Evolutionary conservation across 2,329 filamentous ascomycete species (phyloP).

Genomic region (Corynespora cassiicola): DNA sequence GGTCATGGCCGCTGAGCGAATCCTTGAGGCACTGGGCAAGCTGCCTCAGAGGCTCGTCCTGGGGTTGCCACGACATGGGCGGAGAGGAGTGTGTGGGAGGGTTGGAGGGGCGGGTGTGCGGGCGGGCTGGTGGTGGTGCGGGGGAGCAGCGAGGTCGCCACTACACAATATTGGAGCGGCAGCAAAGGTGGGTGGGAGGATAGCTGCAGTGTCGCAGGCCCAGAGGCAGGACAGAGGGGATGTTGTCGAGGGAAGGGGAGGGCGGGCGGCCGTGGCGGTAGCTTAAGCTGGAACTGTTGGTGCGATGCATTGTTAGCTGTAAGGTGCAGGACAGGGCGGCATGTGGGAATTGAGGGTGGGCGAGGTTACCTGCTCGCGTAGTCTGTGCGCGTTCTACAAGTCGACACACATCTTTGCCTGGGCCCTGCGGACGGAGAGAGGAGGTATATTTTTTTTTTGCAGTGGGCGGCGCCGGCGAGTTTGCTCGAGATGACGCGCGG

Average conservation of each 20-base stretch:
- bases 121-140: constrained; percentile 2
- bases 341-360: constrained; percentile 26
- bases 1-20: constrained; percentile 85
- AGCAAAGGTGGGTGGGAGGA: constrained; percentile 9
- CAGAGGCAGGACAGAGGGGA: too few species aligned
- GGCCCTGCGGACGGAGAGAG: constrained; percentile 15
- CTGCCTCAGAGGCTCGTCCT: constrained; percentile 85
- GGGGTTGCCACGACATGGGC: constrained; percentile 91
- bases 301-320: constrained; percentile 40
- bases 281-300: constrained; percentile 37
- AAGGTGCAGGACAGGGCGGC: constrained; percentile 21
- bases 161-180: constrained; percentile 6
- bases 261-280: constrained; percentile 25
- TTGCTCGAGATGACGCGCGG: constrained; percentile 41
- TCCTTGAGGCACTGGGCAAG: constrained; percentile 88
- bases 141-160: background rate
- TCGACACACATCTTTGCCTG: constrained; percentile 34
- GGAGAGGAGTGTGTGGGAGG: constrained; percentile 14
- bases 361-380: constrained; percentile 36
- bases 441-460: constrained; percentile 25
- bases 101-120: constrained; percentile 20
- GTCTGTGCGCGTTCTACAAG: constrained; percentile 38
- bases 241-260: constrained; percentile 15
- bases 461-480: constrained; percentile 31
- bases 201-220: constrained; percentile 12